Evolutionary conservation across 2,329 filamentous ascomycete genomes (phyloP), one percentile per base, ranked within the genome.

Genomic region (Alternaria atra): DNA sequence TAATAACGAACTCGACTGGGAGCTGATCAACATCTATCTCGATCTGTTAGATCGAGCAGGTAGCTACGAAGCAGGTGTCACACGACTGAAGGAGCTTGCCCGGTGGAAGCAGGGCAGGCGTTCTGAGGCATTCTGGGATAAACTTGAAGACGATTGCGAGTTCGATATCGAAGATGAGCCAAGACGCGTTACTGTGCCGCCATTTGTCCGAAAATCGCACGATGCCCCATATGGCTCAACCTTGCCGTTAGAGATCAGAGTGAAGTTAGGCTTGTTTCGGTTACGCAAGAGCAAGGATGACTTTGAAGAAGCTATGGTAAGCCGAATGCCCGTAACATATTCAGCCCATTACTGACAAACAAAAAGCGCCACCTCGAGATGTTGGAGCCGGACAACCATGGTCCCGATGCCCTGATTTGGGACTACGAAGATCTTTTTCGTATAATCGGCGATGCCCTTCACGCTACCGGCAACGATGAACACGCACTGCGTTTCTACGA

Each of bases 261-360:
- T 92, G 30, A 95, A 94, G 73, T 82, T 99, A 64, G 94, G 92
- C 4, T 82, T 94, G 4, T 94, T 93, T 74, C 89, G 95, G n/a
- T 80, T 97, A 35, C 89, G 88, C 56, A 82, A 92, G 61, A 88
- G 87, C 0, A 81, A 90, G 27, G 81, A 87, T 15, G 74, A 86
- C 63, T 78, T 84, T 23, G 81, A 87, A 13, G 94, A 98, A 81
- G 93, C 92, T 17, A 83, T 91, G 80, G 90, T 92, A 83, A 81
- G 85, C 80, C 47, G 6, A 23, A n/a, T 20, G 20, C 85, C 93
- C 34, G 85, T 29, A 89, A 54, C 86, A 87, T 35, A 37, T 25
- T 23, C 20, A 8, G n/a, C 25, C 8, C 37, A 30, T 34, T 29
- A 12, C 60, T 68, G 73, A 66, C 75, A 80, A 79, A 34, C 12